Conservation (phyloP, 345 rosid species). For the Dipteronia dyeriana region DNA sequence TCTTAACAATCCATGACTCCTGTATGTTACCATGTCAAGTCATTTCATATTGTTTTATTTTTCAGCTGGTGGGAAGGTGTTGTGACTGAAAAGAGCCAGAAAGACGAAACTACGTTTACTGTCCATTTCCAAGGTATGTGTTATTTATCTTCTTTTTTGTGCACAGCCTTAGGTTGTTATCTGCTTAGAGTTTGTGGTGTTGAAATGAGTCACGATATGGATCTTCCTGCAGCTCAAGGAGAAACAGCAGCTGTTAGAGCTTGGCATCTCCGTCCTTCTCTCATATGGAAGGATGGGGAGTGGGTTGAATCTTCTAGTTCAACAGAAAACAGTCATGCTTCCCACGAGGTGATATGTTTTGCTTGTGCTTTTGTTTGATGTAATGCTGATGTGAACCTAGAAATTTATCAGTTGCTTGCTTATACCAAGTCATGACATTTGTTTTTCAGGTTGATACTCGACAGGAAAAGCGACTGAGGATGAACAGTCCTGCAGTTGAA, state of each 20-base stretch:
- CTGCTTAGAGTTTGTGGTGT: conserved; percentile 8
- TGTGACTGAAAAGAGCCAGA: conserved; percentile 78
- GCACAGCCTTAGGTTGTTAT: background rate
- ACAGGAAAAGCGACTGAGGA: conserved; percentile 69
- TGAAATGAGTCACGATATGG: conserved; percentile 6
- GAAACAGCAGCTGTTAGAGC: conserved; percentile 59
- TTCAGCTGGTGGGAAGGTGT: conserved; percentile 97
- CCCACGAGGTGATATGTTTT: conserved; percentile 54
- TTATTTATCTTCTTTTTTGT: background rate
- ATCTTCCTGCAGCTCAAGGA: conserved; percentile 60
- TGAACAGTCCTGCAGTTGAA: conserved; percentile 46
- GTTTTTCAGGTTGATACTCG: conserved; percentile 83
- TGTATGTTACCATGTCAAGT: background rate
- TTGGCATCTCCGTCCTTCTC: conserved; percentile 90
- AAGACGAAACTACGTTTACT: conserved; percentile 64
- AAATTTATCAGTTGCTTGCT: background rate
- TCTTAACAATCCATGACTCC: background rate
- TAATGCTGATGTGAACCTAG: conserved; percentile 7
- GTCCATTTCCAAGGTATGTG: conserved; percentile 76
- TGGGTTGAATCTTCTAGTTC: conserved; percentile 83
- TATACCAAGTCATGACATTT: conserved; percentile 19
- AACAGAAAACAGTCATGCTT: conserved; percentile 34
- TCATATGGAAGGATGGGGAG: conserved; percentile 78
- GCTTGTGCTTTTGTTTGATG: conserved; percentile 14
- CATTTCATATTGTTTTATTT: conserved; percentile 8